Evolutionary conservation across 192 early-diverging fungal genomes (phyloP), one percentile per base, ranked within the genome.

Genomic region (Mortierella claussenii): DNA sequence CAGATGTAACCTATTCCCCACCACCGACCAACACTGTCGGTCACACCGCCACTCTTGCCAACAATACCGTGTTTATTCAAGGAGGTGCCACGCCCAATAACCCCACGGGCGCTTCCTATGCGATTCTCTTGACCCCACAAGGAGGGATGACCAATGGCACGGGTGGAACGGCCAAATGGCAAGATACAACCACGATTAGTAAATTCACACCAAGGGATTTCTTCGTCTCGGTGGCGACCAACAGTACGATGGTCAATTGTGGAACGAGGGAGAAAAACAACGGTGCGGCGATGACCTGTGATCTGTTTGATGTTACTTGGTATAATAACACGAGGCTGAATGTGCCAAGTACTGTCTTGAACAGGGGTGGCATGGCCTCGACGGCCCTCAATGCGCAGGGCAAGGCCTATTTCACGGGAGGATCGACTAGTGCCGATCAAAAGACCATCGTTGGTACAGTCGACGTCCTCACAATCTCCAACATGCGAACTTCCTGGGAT

Each of bases 31-130:
- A 21, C 36, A 60, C 57, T 13, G 2, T 43, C 21, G 73, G 73
- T 13, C 73, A 76, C 26, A 61, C 73, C 0, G 73, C 65, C 1
- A 30, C 33, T 8, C 15, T 76, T 11, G 21, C 60, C 17, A 65
- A 62, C 36, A 61, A 56, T 13, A 67, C 59, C 3, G 53, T 76
- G 36, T 76, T 67, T 44, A 76, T 76, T 17, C 73, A 67, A 52
- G 73, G 73, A 6, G 73, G 73, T 15, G 23, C 10, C 6, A 30
- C 30, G 0, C 3, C 46, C 15, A 51, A 21, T 1, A 49, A 40
- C 28, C 18, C 55, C 17, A 40, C 43, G 18, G 65, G 56, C 8
- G 48, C 47, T 1, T 58, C 73, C 44, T 76, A 55, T 23, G 51
- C 73, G 5, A 34, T 76, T 21, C 23, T 51, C 26, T 61, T 76